These are phyloP conservation scores for Coemansia sp. DNA, from an alignment of 192 early-diverging fungal genomes.

Conservation along the genomic window DNA sequence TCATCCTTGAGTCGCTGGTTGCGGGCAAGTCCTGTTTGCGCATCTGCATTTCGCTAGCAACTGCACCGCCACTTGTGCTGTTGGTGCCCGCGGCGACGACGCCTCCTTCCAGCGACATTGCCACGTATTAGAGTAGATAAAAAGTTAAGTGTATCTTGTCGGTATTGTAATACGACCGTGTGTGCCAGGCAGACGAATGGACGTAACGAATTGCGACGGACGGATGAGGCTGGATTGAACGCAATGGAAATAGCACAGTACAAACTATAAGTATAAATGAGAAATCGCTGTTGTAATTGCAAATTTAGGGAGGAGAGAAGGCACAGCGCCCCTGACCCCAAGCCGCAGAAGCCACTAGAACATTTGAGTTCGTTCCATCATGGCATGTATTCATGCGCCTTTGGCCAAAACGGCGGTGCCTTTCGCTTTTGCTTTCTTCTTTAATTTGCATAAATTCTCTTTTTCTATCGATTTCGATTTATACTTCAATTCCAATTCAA, in stretches of 20 bases:
- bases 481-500: background rate
- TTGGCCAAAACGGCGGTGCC: background rate
- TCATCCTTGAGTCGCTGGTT: background rate
- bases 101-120: constrained; percentile 6
- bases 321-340: background rate
- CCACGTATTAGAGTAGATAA: background rate
- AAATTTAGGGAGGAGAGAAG: background rate
- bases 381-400: background rate
- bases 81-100: background rate
- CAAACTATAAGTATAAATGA: background rate
- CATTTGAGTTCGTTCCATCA: background rate
- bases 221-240: background rate
- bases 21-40: constrained; percentile 4
- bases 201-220: background rate
- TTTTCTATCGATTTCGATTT: background rate
- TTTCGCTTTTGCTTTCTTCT: background rate
- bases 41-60: constrained; percentile 15
- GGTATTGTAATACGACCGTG: background rate
- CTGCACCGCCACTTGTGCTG: background rate
- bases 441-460: background rate
- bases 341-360: background rate
- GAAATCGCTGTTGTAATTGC: background rate
- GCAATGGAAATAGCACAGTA: background rate
- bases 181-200: background rate
- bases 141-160: background rate